Conservation (phyloP, 306 rosid genomes). For the Vachellia collinsii region DNA sequence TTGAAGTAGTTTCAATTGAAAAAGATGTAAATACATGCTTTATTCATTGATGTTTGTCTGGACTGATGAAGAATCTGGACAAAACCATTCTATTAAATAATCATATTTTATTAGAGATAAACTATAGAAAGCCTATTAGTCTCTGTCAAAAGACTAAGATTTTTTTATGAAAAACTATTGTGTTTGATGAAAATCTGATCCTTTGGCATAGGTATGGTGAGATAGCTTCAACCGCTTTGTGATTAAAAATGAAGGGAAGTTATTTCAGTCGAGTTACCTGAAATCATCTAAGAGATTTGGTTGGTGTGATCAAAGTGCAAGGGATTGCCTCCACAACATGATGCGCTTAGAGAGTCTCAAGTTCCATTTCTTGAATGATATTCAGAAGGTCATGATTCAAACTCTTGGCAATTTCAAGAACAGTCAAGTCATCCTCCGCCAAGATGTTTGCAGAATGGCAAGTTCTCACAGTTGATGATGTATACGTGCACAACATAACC, state of each 20-base stretch:
- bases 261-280: slow-evolving; percentile 80
- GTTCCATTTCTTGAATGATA: slow-evolving; percentile 64
- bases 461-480: slow-evolving; percentile 20
- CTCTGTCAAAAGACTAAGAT: neutral
- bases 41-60: slow-evolving; percentile 6
- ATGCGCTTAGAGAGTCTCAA: slow-evolving; percentile 80
- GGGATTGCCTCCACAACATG: slow-evolving; percentile 83
- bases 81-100: too few species aligned
- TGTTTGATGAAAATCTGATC: slow-evolving; percentile 14
- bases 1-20: slow-evolving; percentile 10
- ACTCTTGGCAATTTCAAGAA: slow-evolving; percentile 57
- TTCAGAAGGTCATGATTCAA: slow-evolving; percentile 71
- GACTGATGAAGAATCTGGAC: neutral
- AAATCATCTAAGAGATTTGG: slow-evolving; percentile 89
- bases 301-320: slow-evolving; percentile 89
- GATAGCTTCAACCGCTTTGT: slow-evolving; percentile 78
- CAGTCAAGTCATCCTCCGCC: slow-evolving; percentile 70
- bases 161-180: slow-evolving; percentile 12
- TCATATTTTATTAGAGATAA: neutral
- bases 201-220: slow-evolving; percentile 71
- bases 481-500: neutral
- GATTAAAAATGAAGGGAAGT: slow-evolving; percentile 87
- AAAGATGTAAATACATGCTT: neutral
- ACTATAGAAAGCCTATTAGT: neutral
- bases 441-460: slow-evolving; percentile 89